phyloP scores from a whole-genome alignment of 345 rosid genomes.

The Gossypium ekmanianum region DNA sequence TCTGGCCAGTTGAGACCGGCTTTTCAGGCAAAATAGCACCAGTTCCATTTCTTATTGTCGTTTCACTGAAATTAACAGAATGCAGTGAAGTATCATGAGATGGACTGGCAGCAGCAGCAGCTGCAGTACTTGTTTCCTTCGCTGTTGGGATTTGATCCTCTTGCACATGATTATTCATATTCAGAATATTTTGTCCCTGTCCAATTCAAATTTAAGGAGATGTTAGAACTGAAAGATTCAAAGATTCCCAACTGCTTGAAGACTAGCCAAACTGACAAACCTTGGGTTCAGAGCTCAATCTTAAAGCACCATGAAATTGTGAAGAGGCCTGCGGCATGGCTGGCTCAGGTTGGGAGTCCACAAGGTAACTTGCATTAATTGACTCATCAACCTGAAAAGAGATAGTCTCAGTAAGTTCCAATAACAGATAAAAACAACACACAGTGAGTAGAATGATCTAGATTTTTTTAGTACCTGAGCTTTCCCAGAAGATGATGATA shows the following conservation, averaged over 20 bases:
- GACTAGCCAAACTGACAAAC: constrained; percentile 33
- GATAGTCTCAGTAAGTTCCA: constrained; percentile 6
- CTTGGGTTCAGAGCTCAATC: constrained; percentile 54
- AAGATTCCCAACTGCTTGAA: constrained; percentile 3
- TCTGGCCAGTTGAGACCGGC: constrained; percentile 36
- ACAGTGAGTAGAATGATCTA: constrained; percentile 11
- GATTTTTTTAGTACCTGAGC: constrained; percentile 42
- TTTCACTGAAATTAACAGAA: constrained; percentile 31
- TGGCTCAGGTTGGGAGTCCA: constrained; percentile 45
- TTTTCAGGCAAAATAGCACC: constrained; percentile 38
- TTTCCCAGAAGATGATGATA: constrained; percentile 47
- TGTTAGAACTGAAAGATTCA: constrained; percentile 4
- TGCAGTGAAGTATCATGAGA: constrained; percentile 34
- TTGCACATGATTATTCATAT: constrained; percentile 32
- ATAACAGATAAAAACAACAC: constrained; percentile 2
- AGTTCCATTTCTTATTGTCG: constrained; percentile 26
- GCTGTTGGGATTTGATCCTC: constrained; percentile 40
- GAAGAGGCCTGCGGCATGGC: constrained; percentile 60
- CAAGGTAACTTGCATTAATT: constrained; percentile 44
- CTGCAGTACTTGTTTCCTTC: constrained; percentile 38
- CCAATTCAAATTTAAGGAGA: constrained; percentile 25
- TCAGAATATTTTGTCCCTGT: constrained; percentile 46
- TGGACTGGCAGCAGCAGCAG: constrained; percentile 27
- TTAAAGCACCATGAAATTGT: constrained; percentile 57
- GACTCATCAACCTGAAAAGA: constrained; percentile 55